Base-by-base conservation (phyloP, 495 filamentous ascomycete species). In the Aspergillus cavernicola region DNA sequence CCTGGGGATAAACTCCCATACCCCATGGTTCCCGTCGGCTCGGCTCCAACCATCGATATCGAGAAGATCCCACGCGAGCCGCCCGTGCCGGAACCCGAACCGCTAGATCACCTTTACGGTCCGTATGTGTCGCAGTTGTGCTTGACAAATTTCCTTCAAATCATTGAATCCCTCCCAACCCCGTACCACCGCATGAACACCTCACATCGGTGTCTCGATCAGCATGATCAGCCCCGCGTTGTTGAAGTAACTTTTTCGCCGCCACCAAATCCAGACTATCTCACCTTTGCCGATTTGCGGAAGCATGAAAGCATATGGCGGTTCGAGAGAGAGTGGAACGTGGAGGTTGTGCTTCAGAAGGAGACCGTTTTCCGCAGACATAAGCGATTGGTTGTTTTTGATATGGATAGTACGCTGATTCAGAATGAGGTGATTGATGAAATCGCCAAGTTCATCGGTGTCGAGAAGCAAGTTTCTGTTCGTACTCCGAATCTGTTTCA, bases 331-430 rank as follows among this genome's bases (percentile, higher is more conserved):
- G 87, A 92, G 67, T 93, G 88, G 88, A 89, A 90, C 58, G 82
- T 95, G 28, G 89, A 96, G 61, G 83, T 90, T 9, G 81, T 86
- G 9, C 72, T 95, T 44, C 85, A 90, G 65, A 59, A 62, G 39
- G 86, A 91, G 55, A 80, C 75, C 26, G 74, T 89, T n/a, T 89
- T 84, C 74, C 80, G 86, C 36, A 78, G 82, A 19, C 79, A 91
- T 64, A 87, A 89, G 63, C 84, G 88, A 2, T 73, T 98, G 5
- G 91, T 88, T 2, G 84, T 95, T 22, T 98, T 98, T 60, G 93
- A 98, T 64, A 98, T 98, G 93, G 93, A 98, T 68, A 90, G 86
- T 54, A 98, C 93, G 0, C 77, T 98, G 50, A 97, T 98, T 59
- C 82, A 92, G 52, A 90, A 98, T 64, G 93, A 98, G 73, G 89